Base-by-base conservation (phyloP, 495 filamentous ascomycete genomes). In the Cenococcum geophilum region DNA sequence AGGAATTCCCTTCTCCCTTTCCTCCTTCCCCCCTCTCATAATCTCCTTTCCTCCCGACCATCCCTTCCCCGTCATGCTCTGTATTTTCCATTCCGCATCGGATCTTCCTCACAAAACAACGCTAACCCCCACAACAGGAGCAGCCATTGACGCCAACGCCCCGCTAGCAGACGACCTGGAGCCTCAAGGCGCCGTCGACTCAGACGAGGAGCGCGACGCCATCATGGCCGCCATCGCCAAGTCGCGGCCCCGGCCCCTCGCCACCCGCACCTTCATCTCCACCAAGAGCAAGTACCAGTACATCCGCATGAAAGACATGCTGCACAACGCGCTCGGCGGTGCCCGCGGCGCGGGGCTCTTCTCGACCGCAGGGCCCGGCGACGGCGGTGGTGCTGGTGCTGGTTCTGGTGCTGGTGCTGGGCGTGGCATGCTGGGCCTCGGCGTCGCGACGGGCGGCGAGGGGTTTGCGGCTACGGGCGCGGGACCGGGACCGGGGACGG, bases 101-200 rank as follows among this genome's bases (percentile, higher is more conserved):
- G 40, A 5, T 14, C 25, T 23, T 51, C 50, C 47, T 25, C 25
- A 20, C 2, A 11, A 51, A 35, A 50, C 37, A 11, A 36, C 1
- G 10, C 51, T 51, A 57, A 59, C 43, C 61, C 18, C n/a, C 5
- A 18, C 16, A 50, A 27, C 35, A 92, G 88, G 95, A 76, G 91
- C 90, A 43, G 89, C 90, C 35, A 88, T 98, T 66, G 91, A 96
- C 71, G 92, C 92, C 63, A 92, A 92, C 70, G 91, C 90, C 8
- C 91, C 92, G n/a, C 75, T 92, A 5, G 86, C 89, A 58, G 91
- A 97, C 53, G 92, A 96, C 53, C 68, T 80, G 51, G 86, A 89
- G 56, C 87, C 86, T 34, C 82, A 79, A 22, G 86, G 80, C 0
- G 80, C 87, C 0, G 85, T 97, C 27, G 95, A 98, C 73, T 90